phyloP scores from a whole-genome alignment of 805 yeast genomes.

The Saccharomycopsis sp. region DNA sequence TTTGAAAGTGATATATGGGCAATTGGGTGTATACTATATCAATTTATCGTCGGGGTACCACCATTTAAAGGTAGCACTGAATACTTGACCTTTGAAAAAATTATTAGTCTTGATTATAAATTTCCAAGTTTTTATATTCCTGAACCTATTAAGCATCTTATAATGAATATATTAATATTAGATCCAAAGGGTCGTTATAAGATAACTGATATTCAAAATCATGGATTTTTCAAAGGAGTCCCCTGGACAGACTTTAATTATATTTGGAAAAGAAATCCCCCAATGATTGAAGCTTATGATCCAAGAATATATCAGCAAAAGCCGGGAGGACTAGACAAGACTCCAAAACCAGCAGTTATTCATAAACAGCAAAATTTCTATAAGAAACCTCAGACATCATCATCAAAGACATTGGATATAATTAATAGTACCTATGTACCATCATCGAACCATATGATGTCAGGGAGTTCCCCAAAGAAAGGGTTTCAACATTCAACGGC shows the following conservation, averaged over 20 bases:
- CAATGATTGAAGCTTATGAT: constrained; percentile 63
- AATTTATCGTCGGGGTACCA: constrained; percentile 75
- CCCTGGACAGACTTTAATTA: constrained; percentile 59
- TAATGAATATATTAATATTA: constrained; percentile 57
- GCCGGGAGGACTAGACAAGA: neutral
- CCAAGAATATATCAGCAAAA: constrained; percentile 27
- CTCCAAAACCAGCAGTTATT: constrained; percentile 1
- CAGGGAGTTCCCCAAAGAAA: constrained; percentile 55
- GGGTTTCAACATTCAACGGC: constrained; percentile 45
- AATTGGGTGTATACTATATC: constrained; percentile 80
- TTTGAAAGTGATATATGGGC: constrained; percentile 92
- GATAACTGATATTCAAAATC: constrained; percentile 51
- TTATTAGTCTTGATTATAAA: constrained; percentile 66
- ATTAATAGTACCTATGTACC: constrained; percentile 62
- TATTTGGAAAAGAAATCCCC: constrained; percentile 66
- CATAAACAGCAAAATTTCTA: constrained; percentile 7
- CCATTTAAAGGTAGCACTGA: constrained; percentile 88
- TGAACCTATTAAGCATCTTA: constrained; percentile 53
- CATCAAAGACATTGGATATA: constrained; percentile 36
- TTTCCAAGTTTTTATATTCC: constrained; percentile 66
- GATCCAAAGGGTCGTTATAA: constrained; percentile 63
- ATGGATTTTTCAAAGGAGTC: constrained; percentile 61
- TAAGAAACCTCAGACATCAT: constrained; percentile 13
- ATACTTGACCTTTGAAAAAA: constrained; percentile 81
- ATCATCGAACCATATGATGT: constrained; percentile 64